Base-by-base conservation (phyloP, 2,329 filamentous ascomycete genomes). In the Aspergillus uvarum region DNA sequence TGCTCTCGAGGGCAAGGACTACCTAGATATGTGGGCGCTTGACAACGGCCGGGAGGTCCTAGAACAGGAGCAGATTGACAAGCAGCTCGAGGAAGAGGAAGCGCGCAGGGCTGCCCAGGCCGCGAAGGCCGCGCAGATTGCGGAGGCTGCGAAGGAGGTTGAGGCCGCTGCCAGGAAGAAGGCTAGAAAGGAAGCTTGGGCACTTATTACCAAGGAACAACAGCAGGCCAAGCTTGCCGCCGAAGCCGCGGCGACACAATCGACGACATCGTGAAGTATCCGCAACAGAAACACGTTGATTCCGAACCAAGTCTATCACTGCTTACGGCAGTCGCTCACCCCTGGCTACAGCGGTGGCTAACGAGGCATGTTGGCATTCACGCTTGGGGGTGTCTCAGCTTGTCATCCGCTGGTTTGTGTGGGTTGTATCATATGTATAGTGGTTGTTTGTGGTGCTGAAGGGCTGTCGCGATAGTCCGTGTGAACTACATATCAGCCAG, bases 21-120 rank as follows among this genome's bases (percentile, higher is more conserved):
- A 76, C 63, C 66, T 80, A 52, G 66, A 78, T 47, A 55, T 78
- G 60, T 74, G 75, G 76, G 68, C 67, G n/a, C 67, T 70, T 38
- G 71, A 73, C 56, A 77, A 77, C 53, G 67, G 67, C 4, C 67
- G 65, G 47, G 76, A 78, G 61, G 68, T 73, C 38, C 59, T 69
- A 11, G 68, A 69, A 35, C 65, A 65, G 54, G 67, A 72, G 59
- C 63, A 59, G 51, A 52, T 64, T 19, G 65, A 69, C 21, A 47
- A 62, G 38, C 54, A 63, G 58, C 26, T 51, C 55, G 47, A 48
- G 8, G 24, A 52, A 49, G 11, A 44, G 11, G 51, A 22, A 44
- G 22, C 44, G 32, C 32, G 32, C 32, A 21, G 19, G 12, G 29
- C 44, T 35, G 32, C 11, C 11, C 21, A 26, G 31, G 16, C 12